Percentiles rank a stretch among this genome's conserved stretches.
These are phyloP conservation scores for Phylloporus sp. DNA, from an alignment of 768 basidiomycete species.

Conservation along the genomic window DNA sequence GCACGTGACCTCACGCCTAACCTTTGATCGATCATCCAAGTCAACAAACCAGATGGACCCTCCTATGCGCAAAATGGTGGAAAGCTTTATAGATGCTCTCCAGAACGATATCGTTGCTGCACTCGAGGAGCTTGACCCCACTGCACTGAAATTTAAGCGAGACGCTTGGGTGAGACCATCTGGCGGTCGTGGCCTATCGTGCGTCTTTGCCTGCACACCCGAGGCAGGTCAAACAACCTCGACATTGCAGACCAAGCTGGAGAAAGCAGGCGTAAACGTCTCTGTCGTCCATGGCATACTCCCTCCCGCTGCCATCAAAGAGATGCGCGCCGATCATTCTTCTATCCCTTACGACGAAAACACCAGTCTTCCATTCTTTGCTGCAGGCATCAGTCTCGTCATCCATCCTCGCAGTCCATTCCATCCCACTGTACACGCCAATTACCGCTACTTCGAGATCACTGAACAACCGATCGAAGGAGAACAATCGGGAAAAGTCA, in stretches of 20 bases:
- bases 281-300: slow-evolving; percentile 86
- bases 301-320: slow-evolving; percentile 83
- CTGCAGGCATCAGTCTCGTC: slow-evolving; percentile 88
- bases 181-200: slow-evolving; percentile 72
- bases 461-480: slow-evolving; percentile 44
- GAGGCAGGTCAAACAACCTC: slow-evolving; percentile 32
- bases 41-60: slow-evolving; percentile 6
- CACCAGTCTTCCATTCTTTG: slow-evolving; percentile 83
- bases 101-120: slow-evolving; percentile 76
- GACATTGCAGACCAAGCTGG: slow-evolving; percentile 54
- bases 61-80: slow-evolving; percentile 74
- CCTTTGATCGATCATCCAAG: too few species aligned
- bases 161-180: slow-evolving; percentile 74
- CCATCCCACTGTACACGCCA: slow-evolving; percentile 91
- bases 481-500: slow-evolving; percentile 45
- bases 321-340: slow-evolving; percentile 93
- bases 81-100: slow-evolving; percentile 68
- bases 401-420: slow-evolving; percentile 93
- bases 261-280: slow-evolving; percentile 96
- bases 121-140: slow-evolving; percentile 77
- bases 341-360: slow-evolving; percentile 61
- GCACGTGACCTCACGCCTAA: too few species aligned
- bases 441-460: slow-evolving; percentile 97
- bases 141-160: slow-evolving; percentile 67
- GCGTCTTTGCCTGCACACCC: slow-evolving; percentile 63